These are phyloP conservation scores for Myxozyma neotropica DNA, from an alignment of 805 yeast genomes.

Conservation along the genomic window DNA sequence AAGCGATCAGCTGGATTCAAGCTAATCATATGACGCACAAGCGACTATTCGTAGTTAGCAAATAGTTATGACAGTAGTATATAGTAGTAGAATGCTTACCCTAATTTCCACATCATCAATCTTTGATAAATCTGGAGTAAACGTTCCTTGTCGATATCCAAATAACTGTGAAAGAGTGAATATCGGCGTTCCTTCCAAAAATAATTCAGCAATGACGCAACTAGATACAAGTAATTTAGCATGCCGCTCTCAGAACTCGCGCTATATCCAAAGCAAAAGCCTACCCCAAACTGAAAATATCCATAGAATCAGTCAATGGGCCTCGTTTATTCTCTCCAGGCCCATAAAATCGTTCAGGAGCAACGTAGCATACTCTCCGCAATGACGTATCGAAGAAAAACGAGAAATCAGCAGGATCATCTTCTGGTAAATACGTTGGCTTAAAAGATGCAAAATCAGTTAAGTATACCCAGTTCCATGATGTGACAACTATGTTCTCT, in stretches of 20 bases:
- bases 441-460: constrained; percentile 85
- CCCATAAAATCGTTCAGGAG: constrained; percentile 81
- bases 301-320: constrained; percentile 65
- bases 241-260: constrained; percentile 52
- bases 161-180: constrained; percentile 86
- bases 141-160: constrained; percentile 73
- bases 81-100: constrained; percentile 33
- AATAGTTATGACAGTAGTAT: no score
- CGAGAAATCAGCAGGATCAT: constrained; percentile 88
- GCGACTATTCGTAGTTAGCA: no score
- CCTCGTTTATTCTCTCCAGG: constrained; percentile 41
- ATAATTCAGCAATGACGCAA: constrained; percentile 88
- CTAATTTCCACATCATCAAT: constrained; percentile 56
- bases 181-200: constrained; percentile 80
- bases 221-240: background rate
- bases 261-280: constrained; percentile 50
- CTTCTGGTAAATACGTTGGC: constrained; percentile 85
- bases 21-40: constrained; percentile 66
- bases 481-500: constrained; percentile 82
- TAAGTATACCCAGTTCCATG: constrained; percentile 84
- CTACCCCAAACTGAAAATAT: constrained; percentile 53
- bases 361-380: constrained; percentile 84
- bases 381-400: constrained; percentile 91
- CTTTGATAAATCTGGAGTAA: constrained; percentile 61
- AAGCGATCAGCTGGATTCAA: constrained; percentile 64